Conservation (phyloP, 2,329 filamentous ascomycete species). For the Ceratocystis smalleyi region DNA sequence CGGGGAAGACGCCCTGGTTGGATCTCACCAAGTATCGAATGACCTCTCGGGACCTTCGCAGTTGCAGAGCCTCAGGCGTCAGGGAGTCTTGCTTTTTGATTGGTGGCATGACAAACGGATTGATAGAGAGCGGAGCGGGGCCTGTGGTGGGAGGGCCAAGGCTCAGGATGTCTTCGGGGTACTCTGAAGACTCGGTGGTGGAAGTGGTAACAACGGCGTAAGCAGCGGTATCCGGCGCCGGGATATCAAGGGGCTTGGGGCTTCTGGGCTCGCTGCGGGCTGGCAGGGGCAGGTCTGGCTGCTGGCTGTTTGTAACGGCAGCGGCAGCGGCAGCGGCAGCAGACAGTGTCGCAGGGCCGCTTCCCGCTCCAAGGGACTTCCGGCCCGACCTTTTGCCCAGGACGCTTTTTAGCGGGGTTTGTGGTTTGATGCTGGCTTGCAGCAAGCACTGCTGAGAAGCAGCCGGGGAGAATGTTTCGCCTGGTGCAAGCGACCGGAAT, state of each 20-base stretch:
- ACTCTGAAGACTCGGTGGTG: neutral
- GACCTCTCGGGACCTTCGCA: conserved; percentile 27
- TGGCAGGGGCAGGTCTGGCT: neutral
- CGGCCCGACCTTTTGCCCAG: conserved; percentile 1
- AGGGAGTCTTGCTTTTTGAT: conserved; percentile 22
- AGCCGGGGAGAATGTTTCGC: conserved; percentile 11
- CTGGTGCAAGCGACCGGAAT: conserved; percentile 8
- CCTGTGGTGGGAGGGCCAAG: neutral
- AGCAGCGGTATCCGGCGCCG: neutral
- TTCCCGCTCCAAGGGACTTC: neutral
- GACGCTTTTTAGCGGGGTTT: neutral
- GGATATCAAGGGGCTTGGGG: neutral
- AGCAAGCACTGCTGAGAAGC: neutral
- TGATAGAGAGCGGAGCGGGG: neutral
- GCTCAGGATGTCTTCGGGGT: neutral
- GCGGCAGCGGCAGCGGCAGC: neutral
- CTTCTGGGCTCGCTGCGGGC: neutral
- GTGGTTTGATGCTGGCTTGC: neutral
- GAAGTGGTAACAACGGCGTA: neutral
- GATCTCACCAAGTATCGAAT: conserved; percentile 28
- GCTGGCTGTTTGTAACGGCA: neutral
- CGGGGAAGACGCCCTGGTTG: conserved; percentile 35
- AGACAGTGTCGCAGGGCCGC: neutral
- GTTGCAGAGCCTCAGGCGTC: conserved; percentile 20
- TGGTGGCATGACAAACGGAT: conserved; percentile 13